These are phyloP conservation scores for Pisolithus albus DNA, from an alignment of 768 basidiomycete species.

Conservation along the genomic window DNA sequence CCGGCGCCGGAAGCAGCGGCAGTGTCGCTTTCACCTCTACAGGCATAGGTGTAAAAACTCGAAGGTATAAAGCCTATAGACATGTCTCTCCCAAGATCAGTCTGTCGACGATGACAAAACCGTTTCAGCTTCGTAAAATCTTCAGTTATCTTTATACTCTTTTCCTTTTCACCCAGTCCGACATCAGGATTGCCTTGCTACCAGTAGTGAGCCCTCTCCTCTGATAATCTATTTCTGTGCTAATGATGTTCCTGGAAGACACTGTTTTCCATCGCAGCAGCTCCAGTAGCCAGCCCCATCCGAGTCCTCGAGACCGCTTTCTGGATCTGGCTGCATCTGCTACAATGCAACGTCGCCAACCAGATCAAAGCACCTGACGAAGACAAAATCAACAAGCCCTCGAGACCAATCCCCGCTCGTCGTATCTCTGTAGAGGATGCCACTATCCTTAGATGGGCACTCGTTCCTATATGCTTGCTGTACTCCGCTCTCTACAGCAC, in stretches of 20 bases:
- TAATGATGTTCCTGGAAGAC: neutral
- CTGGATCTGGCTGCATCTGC: constrained; percentile 43
- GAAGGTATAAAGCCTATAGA: neutral
- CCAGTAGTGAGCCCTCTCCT: constrained; percentile 14
- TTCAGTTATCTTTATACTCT: constrained; percentile 6
- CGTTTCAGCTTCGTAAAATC: neutral
- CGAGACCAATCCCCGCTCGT: constrained; percentile 40
- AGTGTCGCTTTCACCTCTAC: too few species aligned
- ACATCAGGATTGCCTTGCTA: constrained; percentile 21
- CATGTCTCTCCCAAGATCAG: neutral
- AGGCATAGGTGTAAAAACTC: too few species aligned
- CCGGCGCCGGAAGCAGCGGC: too few species aligned
- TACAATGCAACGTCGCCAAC: constrained; percentile 40
- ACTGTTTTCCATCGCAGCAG: constrained; percentile 27
- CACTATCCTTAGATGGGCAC: constrained; percentile 30
- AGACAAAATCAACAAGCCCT: constrained; percentile 38
- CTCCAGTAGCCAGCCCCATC: constrained; percentile 22
- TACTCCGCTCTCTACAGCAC: constrained; percentile 31
- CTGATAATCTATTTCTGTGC: neutral
- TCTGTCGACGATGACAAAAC: neutral
- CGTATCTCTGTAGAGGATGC: constrained; percentile 35
- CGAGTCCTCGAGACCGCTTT: constrained; percentile 25
- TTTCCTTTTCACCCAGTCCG: constrained; percentile 21
- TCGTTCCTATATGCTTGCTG: constrained; percentile 29
- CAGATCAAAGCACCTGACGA: constrained; percentile 36